phyloP scores from a whole-genome alignment of 371 early-diverging fungal genomes.

The Umbelopsis sp. region DNA sequence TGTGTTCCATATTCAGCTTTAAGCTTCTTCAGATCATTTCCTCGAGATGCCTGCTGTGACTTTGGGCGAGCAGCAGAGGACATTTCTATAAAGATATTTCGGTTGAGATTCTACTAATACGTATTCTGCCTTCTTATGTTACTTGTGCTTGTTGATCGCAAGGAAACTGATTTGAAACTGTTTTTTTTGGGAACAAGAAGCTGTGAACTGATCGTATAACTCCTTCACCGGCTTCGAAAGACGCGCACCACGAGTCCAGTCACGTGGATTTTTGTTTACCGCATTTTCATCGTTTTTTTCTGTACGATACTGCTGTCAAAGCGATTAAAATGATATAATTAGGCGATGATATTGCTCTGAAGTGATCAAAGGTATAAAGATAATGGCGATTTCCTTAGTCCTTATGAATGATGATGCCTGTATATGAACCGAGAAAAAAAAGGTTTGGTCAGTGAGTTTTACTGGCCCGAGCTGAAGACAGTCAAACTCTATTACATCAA shows the following conservation, averaged over 20 bases:
- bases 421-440: too few relatives aligned
- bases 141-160: neutral
- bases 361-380: too few relatives aligned
- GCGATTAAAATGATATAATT: too few relatives aligned
- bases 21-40: conserved; percentile 68
- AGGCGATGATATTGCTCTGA: too few relatives aligned
- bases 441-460: too few relatives aligned
- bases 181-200: conserved; percentile 12
- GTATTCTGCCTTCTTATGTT: neutral
- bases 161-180: neutral
- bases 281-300: neutral
- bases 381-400: too few relatives aligned
- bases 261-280: conserved; percentile 3
- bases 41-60: conserved; percentile 41
- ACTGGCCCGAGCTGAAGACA: too few relatives aligned
- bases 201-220: neutral
- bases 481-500: too few relatives aligned
- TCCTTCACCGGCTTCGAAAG: neutral
- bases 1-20: conserved; percentile 67
- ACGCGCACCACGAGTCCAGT: neutral
- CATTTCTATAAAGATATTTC: conserved; percentile 3
- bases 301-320: too few relatives aligned
- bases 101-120: neutral
- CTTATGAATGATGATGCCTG: too few relatives aligned
- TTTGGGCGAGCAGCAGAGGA: conserved; percentile 11